Base-by-base conservation (phyloP, 331 rosid species). In the Rhamnella rubrinervis region DNA sequence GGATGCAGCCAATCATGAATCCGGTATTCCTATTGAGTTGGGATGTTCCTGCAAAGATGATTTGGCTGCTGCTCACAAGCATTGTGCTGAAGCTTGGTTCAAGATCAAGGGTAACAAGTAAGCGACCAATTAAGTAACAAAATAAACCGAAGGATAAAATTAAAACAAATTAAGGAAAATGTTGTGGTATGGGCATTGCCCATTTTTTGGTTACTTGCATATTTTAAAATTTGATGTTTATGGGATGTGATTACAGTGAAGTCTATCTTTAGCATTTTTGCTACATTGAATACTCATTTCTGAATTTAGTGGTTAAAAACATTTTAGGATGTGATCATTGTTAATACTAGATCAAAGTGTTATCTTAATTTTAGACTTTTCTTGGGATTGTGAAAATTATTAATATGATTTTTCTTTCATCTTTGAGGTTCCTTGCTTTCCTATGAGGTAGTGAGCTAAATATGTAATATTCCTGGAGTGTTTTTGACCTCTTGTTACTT, bases 81-180 rank as follows among this genome's bases (percentile, higher is more conserved):
- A 83, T 7, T 83, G 87, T 76, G 87, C 87, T 40, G 87, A 83
- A 55, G 84, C 87, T 72, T 83, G 87, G 87, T 83, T 83, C 84
- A 79, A 79, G 63, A 79, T 83, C 64, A 83, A 83, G 84, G 87
- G 87, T 53, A 77, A 83, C 75, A 83, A 68, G 87, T 83, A 67
- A 83, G 84, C 72, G 23, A 53, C 12, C n/a, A 18, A 58, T 0
- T 17, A 5, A 6, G 38, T 25, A 4, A 10, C 6, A 10, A 23
- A 21, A 57, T 14, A 11, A 18, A 26, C 8, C 6, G 2, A 44
- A 8, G 25, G 2, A 59, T 41, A 8, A 2, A 19, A 2, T 18
- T 25, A 23, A 15, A 8, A 31, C 35, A 25, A 20, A 14, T 18
- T 61, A 31, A 4, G 4, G 35, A 2, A 31, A 31, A 31, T 55